These are phyloP conservation scores for Kalmanozyma brasiliensis DNA, from an alignment of 1,284 basidiomycete genomes.

Conservation along the genomic window DNA sequence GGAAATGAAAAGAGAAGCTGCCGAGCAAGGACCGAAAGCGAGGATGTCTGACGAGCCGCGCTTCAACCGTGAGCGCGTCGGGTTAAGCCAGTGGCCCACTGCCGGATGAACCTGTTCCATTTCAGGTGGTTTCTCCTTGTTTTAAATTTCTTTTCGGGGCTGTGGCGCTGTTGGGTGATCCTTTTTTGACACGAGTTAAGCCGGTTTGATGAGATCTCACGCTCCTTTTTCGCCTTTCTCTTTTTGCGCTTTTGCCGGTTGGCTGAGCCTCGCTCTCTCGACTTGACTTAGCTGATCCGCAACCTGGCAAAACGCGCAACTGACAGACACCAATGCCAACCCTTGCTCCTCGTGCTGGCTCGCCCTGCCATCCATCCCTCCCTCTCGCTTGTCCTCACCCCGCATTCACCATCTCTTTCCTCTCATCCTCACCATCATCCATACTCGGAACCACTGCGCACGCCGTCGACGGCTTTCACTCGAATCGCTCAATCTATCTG, in stretches of 20 bases:
- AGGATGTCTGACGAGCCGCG: too few species aligned
- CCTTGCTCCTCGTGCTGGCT: background rate
- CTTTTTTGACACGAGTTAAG: constrained; percentile 11
- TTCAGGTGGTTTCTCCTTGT: too few species aligned
- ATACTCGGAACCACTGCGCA: background rate
- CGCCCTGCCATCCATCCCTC: background rate
- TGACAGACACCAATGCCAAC: background rate
- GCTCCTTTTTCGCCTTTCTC: background rate
- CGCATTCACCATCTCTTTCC: background rate
- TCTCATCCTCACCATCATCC: background rate
- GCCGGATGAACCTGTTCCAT: too few species aligned
- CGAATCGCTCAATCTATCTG: background rate
- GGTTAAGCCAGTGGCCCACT: too few species aligned
- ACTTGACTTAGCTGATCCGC: too few species aligned
- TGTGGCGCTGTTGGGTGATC: too few species aligned
- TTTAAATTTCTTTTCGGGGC: too few species aligned
- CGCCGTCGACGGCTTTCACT: too few species aligned
- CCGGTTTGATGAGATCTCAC: constrained; percentile 10
- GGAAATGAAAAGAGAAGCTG: too few species aligned
- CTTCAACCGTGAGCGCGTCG: too few species aligned
- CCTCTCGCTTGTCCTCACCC: background rate
- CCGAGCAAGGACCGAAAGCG: too few species aligned
- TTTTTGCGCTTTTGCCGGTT: constrained; percentile 4
- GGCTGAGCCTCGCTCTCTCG: constrained; percentile 1
- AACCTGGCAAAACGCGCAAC: too few species aligned